phyloP scores from a whole-genome alignment of 2,329 filamentous ascomycete species.

The Claviceps sp. region DNA sequence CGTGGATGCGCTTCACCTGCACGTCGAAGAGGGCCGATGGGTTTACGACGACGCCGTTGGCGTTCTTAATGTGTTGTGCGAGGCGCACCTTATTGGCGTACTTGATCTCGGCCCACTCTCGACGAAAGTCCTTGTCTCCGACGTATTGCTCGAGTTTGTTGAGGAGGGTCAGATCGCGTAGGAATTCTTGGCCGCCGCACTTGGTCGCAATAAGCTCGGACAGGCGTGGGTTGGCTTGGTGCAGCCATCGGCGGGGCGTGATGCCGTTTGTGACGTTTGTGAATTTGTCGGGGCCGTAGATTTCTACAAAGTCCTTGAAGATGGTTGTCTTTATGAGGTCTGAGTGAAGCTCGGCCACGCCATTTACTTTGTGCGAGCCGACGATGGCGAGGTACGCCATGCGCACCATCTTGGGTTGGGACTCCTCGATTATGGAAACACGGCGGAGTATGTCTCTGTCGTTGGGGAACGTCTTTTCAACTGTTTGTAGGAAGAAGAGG shows the following conservation, averaged over 20 bases:
- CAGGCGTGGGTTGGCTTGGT: conserved; percentile 89
- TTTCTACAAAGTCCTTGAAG: conserved; percentile 94
- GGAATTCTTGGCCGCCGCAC: conserved; percentile 66
- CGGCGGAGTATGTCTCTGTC: conserved; percentile 73
- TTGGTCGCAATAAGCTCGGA: conserved; percentile 89
- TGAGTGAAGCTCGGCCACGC: conserved; percentile 92
- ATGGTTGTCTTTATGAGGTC: conserved; percentile 98
- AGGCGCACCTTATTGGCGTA: conserved; percentile 88
- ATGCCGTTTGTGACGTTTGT: conserved; percentile 98
- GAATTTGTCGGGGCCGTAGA: conserved; percentile 95
- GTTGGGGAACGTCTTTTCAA: conserved; percentile 82
- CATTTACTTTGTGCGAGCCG: conserved; percentile 98
- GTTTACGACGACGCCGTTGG: conserved; percentile 70
- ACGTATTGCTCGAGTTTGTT: conserved; percentile 75
- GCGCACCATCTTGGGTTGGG: conserved; percentile 91
- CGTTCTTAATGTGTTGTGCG: conserved; percentile 78
- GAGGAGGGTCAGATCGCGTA: conserved; percentile 79
- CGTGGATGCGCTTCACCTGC: conserved; percentile 97
- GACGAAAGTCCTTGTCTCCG: conserved; percentile 80
- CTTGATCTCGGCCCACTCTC: conserved; percentile 95
- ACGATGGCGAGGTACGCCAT: conserved; percentile 95
- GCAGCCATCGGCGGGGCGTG: conserved; percentile 88
- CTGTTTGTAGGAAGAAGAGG: conserved; percentile 76
- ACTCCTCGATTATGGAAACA: conserved; percentile 97
- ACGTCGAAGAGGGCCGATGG: conserved; percentile 86